Evolutionary conservation across 345 rosid genomes (phyloP).

Genomic region (Bruguiera sexangula): DNA sequence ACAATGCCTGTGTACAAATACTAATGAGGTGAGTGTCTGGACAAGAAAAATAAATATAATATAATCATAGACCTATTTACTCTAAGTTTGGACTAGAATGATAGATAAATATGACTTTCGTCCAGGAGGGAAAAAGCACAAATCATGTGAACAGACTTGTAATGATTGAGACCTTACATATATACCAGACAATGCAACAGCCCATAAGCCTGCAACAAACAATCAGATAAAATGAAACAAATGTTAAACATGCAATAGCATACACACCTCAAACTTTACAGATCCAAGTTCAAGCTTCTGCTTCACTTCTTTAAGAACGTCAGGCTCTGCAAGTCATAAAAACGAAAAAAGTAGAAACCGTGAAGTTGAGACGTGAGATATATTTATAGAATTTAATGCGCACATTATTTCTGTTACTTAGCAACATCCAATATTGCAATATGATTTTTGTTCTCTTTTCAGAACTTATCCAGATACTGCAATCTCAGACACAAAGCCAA

Average conservation of each 20-base stretch:
- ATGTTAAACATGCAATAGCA: neutral
- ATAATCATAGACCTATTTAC: neutral
- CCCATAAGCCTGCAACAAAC: neutral
- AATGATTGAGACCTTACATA: too few relatives aligned
- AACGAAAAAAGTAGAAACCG: neutral
- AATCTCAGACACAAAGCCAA: too few relatives aligned
- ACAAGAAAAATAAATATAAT: constrained; percentile 2
- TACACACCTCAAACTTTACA: constrained; percentile 85
- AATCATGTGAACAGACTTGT: too few relatives aligned
- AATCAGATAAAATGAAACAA: neutral
- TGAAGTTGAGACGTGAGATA: neutral
- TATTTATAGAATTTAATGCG: too few relatives aligned
- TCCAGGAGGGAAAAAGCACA: too few relatives aligned
- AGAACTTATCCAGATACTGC: too few relatives aligned
- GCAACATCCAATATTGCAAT: too few relatives aligned
- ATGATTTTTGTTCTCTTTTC: too few relatives aligned
- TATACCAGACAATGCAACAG: neutral
- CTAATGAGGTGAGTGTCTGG: constrained; percentile 6
- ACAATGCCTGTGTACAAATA: constrained; percentile 59
- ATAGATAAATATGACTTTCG: neutral
- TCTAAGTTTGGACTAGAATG: neutral
- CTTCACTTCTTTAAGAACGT: constrained; percentile 84
- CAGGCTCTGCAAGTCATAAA: constrained; percentile 70
- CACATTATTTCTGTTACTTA: too few relatives aligned
- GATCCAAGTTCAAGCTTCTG: constrained; percentile 83